Evolutionary conservation across 2,329 filamentous ascomycete species (phyloP).

Genomic region (Trichoderma gracile): DNA sequence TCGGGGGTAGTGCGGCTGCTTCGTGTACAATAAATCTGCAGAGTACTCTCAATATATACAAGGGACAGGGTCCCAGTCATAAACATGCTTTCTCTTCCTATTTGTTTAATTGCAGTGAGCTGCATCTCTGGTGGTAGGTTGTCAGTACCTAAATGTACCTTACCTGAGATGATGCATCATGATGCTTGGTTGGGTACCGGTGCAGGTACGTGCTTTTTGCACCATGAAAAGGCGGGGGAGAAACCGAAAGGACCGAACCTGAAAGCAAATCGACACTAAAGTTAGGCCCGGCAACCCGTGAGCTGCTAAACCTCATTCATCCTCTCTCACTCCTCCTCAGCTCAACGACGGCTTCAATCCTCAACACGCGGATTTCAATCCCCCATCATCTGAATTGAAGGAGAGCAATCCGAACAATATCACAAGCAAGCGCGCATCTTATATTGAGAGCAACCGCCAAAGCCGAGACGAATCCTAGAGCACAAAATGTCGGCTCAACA

Average conservation of each 20-base stretch:
- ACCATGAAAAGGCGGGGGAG: too few species aligned
- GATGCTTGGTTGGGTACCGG: too few species aligned
- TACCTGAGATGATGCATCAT: not conserved
- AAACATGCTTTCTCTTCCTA: not conserved
- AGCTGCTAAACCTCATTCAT: constrained; percentile 5
- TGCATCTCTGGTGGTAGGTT: too few species aligned
- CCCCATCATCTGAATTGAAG: not conserved
- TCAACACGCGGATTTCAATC: not conserved
- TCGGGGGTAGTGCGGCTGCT: constrained; percentile 11
- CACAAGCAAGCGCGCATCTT: not conserved
- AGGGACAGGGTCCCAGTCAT: constrained; percentile 15
- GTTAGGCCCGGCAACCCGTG: not conserved
- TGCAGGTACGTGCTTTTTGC: not conserved
- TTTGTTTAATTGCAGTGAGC: too few species aligned
- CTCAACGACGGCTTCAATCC: not conserved
- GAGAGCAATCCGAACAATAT: not conserved
- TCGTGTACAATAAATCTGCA: constrained; percentile 24
- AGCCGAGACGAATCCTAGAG: too few species aligned
- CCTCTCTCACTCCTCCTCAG: not conserved
- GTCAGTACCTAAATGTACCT: too few species aligned
- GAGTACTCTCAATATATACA: constrained; percentile 13
- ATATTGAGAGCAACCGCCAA: too few species aligned
- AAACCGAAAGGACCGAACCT: not conserved
- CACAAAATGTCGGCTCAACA: constrained; percentile 8
- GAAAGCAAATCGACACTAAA: constrained; percentile 3